These are phyloP conservation scores for Myxozyma mucilagina DNA, from an alignment of 805 yeast species.

Conservation along the genomic window DNA sequence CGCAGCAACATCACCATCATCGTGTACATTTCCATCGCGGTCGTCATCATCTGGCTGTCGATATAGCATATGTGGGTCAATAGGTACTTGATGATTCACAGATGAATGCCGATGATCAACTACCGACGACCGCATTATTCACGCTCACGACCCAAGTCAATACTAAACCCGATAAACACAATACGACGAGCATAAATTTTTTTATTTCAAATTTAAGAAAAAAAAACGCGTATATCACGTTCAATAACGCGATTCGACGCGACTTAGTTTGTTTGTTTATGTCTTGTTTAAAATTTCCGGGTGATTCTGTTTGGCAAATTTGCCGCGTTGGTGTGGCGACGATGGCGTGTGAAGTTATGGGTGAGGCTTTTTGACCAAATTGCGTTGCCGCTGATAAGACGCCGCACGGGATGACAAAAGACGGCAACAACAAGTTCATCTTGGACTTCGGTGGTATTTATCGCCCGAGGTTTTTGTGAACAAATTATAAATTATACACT, in stretches of 20 bases:
- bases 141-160: no score
- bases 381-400: constrained; percentile 1
- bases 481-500: no score
- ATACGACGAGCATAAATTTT: no score
- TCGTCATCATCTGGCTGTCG: background rate
- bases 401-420: background rate
- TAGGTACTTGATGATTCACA: constrained; percentile 8
- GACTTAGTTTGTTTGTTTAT: background rate
- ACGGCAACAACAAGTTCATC: background rate
- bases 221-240: background rate
- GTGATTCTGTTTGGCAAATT: constrained; percentile 5
- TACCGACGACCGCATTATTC: background rate
- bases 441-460: no score
- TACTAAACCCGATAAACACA: no score
- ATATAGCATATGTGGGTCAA: constrained; percentile 24
- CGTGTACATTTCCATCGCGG: background rate
- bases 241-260: background rate
- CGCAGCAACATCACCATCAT: background rate
- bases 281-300: background rate
- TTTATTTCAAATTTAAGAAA: background rate
- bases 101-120: background rate
- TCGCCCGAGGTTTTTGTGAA: no score
- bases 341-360: background rate
- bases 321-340: constrained; percentile 7
- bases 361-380: background rate